Base-by-base conservation (phyloP, 148 eudicot genomes). In the Rhododendron simsii region DNA sequence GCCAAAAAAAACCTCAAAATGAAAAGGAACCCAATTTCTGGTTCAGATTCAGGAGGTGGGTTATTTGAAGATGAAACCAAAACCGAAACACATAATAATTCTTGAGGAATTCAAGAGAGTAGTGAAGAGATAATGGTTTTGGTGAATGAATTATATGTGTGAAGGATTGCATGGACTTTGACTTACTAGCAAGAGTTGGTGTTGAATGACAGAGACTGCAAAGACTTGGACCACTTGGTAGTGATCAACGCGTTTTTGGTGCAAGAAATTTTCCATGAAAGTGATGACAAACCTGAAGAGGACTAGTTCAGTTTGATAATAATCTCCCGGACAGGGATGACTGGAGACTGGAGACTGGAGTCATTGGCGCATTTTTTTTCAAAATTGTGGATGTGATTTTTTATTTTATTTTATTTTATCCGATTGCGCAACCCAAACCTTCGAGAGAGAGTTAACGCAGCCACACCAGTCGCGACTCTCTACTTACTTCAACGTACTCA, bases 201-300 rank as follows among this genome's bases (percentile, higher is more conserved):
- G 28, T 69, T 83, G 44, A 69, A 2, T 28, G 61, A 71, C 26
- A 2, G 59, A 48, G 85, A 69, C 78, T 47, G 85, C 39, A 6
- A 67, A 69, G 59, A 65, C 55, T 41, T 30, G 30, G 30, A 30
- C 30, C 0, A 30, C 30, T 30, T 7, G 14, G 23, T 3, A 9
- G 7, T 41, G 85, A 45, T 71, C 16, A 48, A 83, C 85, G 85
- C 85, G 85, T 26, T 83, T 83, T 83, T 26, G 61, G 59, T 6
- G 21, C 35, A 3, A 65, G 76, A 67, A 83, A 20, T 12, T 65
- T 44, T 5, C 77, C 73, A 21, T 18, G 84, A 82, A 82, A 59
- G 73, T 81, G 73, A 21, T 4, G 85, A n/a, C 78, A 83, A 12
- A 9, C 16, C 15, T 69, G 39, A 69, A 26, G 35, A 11, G 15